Conservation (phyloP, 768 basidiomycete genomes). For the Podaxis sp. region DNA sequence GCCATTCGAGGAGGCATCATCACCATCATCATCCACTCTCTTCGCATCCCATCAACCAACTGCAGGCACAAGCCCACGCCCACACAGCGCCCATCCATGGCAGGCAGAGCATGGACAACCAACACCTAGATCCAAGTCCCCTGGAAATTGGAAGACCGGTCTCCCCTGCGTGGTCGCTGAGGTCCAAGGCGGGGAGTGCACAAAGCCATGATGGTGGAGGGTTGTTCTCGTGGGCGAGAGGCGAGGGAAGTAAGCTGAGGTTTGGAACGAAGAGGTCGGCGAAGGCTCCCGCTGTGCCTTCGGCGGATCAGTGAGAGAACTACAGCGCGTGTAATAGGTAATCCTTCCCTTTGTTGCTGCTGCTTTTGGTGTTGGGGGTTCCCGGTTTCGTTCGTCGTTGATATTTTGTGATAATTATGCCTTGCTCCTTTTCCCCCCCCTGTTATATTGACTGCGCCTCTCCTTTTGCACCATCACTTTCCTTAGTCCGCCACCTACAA, state of each 20-base stretch:
- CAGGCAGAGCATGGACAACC: slow-evolving; percentile 43
- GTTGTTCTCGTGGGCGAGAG: slow-evolving; percentile 67
- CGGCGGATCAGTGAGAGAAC: slow-evolving; percentile 11
- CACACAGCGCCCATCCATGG: slow-evolving; percentile 31
- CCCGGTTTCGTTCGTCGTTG: slow-evolving; percentile 8
- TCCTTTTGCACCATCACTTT: not conserved
- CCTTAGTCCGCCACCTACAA: not conserved
- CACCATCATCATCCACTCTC: slow-evolving; percentile 62
- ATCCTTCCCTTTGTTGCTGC: not conserved
- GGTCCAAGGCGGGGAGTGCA: slow-evolving; percentile 74
- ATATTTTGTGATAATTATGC: not conserved
- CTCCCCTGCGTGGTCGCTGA: slow-evolving; percentile 86
- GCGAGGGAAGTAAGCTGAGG: slow-evolving; percentile 64
- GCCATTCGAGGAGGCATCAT: slow-evolving; percentile 53
- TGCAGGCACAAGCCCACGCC: slow-evolving; percentile 13
- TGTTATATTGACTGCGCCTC: not conserved
- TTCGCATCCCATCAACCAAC: slow-evolving; percentile 21
- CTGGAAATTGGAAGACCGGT: slow-evolving; percentile 57
- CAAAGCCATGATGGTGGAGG: slow-evolving; percentile 66
- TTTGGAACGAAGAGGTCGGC: slow-evolving; percentile 71
- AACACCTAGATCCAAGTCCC: slow-evolving; percentile 49
- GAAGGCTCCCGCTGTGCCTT: slow-evolving; percentile 40
- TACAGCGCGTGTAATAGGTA: not conserved
- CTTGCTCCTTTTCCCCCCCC: slow-evolving; percentile 14
- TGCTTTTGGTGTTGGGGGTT: slow-evolving; percentile 19